Percentiles rank a stretch among this genome's conserved stretches.
phyloP scores from a whole-genome alignment of 441 rosid genomes.

The Biscutella laevigata region DNA sequence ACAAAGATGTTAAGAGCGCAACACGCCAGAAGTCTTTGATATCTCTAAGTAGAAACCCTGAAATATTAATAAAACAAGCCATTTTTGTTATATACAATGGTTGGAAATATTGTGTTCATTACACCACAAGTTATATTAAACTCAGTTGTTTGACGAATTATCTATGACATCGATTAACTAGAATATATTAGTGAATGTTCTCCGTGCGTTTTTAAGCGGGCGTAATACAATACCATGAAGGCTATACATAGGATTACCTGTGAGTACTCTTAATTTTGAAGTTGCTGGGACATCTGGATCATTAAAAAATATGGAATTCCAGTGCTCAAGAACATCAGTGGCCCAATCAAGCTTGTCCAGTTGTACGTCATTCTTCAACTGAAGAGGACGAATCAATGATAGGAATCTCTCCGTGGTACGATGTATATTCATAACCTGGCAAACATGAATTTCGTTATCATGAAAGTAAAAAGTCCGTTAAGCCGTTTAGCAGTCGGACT shows the following conservation, averaged over 20 bases:
- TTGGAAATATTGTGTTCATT: neutral
- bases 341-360: conserved; percentile 41
- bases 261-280: conserved; percentile 53
- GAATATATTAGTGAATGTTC: neutral
- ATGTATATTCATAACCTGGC: conserved; percentile 64
- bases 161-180: neutral
- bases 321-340: conserved; percentile 37
- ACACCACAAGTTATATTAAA: neutral
- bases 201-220: neutral
- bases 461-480: neutral
- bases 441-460: conserved; percentile 13
- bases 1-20: conserved; percentile 54
- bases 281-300: conserved; percentile 29
- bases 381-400: conserved; percentile 49
- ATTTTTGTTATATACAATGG: neutral
- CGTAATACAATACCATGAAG: neutral
- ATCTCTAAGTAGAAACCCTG: conserved; percentile 76
- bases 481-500: neutral
- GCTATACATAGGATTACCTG: conserved; percentile 41
- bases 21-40: conserved; percentile 84
- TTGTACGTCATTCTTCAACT: conserved; percentile 31
- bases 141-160: neutral
- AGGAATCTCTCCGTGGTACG: conserved; percentile 46
- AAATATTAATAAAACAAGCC: conserved; percentile 1
- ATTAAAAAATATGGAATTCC: conserved; percentile 17